Base-by-base conservation (phyloP, 371 early-diverging fungal species). In the Mortierella sp. region DNA sequence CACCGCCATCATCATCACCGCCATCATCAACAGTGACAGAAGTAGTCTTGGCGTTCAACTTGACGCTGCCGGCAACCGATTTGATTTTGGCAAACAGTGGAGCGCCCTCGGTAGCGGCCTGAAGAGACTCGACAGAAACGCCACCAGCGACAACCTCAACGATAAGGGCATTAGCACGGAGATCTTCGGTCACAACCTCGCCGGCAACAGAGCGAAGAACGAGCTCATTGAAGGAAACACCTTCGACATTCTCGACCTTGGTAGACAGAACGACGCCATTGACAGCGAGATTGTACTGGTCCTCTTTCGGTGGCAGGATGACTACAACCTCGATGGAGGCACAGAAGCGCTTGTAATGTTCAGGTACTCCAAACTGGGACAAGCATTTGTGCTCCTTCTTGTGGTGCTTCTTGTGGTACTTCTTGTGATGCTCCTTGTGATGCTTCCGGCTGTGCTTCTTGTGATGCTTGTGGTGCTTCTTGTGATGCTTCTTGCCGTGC, bases 401-500 rank as follows among this genome's bases (percentile, higher is more conserved):
- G 46, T n/a, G 39, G 39, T 39, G 39, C 14, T 39, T 16, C 49
- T 47, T 6, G 5, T 65, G 46, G 2, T 39, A 2, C 12, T 49
- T 26, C 3, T 60, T 43, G 28, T 58, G 31, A 43, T 61, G 46
- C 27, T 50, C 8, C 6, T 65, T 30, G 13, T 54, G 52, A 16
- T 60, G 47, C 21, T 56, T 31, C 56, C 30, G 60, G 43, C 41
- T 56, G 18, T 63, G 50, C 69, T 58, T 58, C 27, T 38, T 24
- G 34, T 58, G 58, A 30, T 61, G 60, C 64, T 71, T 71, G 63
- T 23, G 48, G 21, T 69, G 60, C 14, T 67, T 54, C 38, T 55
- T 54, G 27, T 54, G n/a, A n/a, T n/a, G n/a, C n/a, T n/a, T n/a
- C n/a, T n/a, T n/a, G n/a, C n/a, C n/a, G n/a, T n/a, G 53, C 30